Base-by-base conservation (phyloP, 2,329 filamentous ascomycete species). In the Coniochaeta ligniaria region DNA sequence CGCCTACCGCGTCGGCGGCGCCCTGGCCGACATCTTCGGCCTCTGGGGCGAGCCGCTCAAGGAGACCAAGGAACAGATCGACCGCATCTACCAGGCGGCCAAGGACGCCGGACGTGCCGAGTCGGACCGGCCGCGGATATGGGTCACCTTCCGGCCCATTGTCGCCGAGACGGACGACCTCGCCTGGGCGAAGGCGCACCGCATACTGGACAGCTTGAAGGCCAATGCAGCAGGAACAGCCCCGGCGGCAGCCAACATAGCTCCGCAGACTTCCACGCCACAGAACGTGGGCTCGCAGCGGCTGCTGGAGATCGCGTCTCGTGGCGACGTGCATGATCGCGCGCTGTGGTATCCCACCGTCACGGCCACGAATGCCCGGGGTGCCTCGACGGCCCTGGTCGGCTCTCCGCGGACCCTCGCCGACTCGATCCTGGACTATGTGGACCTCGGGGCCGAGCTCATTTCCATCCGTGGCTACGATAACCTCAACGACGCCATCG, bases 61-160 rank as follows among this genome's bases (percentile, higher is more conserved):
- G 71, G 84, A 87, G 67, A 86, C 84, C 0, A 83, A 83, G 70
- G 76, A 86, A 66, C 84, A 87, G 68, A 85, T 87, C 64, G 81
- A 84, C 63, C 77, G 78, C 22, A 82, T 87, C 67, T 85, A 85
- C 63, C 81, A 78, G 3, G 83, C 82, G 65, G 80, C 84, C 0
- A 80, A 76, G n/a, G 80, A 80, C 63, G 83, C 83, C 1, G 83
- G 83, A 0, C 78, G 84, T 1, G 58, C 71, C 16, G 60, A 64
- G 1, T 68, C 63, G 0, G 83, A 86, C 63, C 72, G 78, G 0
- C 84, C 84, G 7, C 73, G 82, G 4, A 86, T 87, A 66, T 87
- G 84, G 84, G 84, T 87, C 1, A 86, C 84, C 0, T 86, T 86
- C 77, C 77, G 84, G 2, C 84, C 84, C 3, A 86, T 87, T 61